Evolutionary conservation across 805 yeast species (phyloP), one percentile per base, ranked within the genome.

Genomic region (Candida nitratophila): DNA sequence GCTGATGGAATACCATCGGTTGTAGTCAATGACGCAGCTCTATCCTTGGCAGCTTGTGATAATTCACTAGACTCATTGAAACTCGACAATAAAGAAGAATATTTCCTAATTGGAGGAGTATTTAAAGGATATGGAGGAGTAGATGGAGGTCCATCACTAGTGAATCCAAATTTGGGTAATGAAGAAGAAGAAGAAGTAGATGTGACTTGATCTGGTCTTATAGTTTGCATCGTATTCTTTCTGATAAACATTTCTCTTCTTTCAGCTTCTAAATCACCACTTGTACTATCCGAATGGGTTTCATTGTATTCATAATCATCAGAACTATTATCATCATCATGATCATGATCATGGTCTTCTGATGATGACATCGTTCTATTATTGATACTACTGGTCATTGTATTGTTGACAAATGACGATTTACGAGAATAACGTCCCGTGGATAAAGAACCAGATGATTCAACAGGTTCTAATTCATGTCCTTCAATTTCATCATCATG

Each of bases 401-500:
- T 14, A 36, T 22, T 36, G 19, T 21, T 22, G 17, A 36, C 37
- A 19, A 34, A 20, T 9, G 37, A 34, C 4, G 37, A 34, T 20
- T 34, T 34, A 20, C 30, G 27, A 14, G 55, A 46, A 16, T 27
- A 22, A 6, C 24, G 35, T 11, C 54, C 57, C 2, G 60, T 54
- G 2, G 58, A 56, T 14, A 53, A 44, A 1, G 58, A 51, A 2
- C 59, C 60, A 2, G 55, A 44, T 8, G 60, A 54, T n/a, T 48
- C 48, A 29, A 34, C 20, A 17, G 31, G 40, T 5, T 17, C 40
- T 30, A 24, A 20, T 22, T n/a, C 40, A 33, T 47, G 37, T 20
- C 21, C 46, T 14, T 47, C 48, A 22, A n/a, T n/a, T n/a, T 39
- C 35, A 32, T 32, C 45, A 24, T 42, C 44, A 19, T 26, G 35